Evolutionary conservation across 1,139 yeast genomes (phyloP).

Genomic region (Yamadazyma trypodendri): DNA sequence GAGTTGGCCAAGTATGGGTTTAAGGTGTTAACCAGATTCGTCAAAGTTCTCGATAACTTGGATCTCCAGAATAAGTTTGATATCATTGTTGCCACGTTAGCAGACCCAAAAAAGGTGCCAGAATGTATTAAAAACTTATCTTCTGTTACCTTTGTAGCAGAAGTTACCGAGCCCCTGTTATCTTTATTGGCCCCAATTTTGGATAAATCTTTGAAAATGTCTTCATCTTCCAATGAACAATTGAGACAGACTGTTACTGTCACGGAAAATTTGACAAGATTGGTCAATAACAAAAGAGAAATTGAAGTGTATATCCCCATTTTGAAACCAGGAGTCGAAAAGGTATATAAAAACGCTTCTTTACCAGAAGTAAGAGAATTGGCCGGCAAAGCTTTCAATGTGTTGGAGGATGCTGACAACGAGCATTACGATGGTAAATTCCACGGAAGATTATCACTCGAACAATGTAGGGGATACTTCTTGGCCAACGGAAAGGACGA

Average conservation of each 20-base stretch:
- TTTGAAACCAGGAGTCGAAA: conserved; percentile 85
- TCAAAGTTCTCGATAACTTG: conserved; percentile 83
- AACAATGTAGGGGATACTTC: conserved; percentile 52
- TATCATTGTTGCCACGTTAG: conserved; percentile 81
- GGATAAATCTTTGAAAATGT: conserved; percentile 83
- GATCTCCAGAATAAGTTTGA: conserved; percentile 88
- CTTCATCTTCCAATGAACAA: conserved; percentile 92
- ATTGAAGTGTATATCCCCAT: conserved; percentile 85
- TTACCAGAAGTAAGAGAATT: conserved; percentile 95
- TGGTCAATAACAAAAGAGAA: conserved; percentile 91
- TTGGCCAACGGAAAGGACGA: conserved; percentile 29
- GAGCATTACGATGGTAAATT: conserved; percentile 66
- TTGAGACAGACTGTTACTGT: conserved; percentile 95
- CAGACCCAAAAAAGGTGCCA: conserved; percentile 86
- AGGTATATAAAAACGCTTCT: conserved; percentile 86
- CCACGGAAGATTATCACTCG: conserved; percentile 68
- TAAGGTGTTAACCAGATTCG: conserved; percentile 66
- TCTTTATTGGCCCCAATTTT: conserved; percentile 89
- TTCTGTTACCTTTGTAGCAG: conserved; percentile 96
- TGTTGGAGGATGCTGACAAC: conserved; percentile 76
- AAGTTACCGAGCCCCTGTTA: conserved; percentile 94
- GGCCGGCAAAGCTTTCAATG: conserved; percentile 81
- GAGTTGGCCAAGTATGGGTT: conserved; percentile 88
- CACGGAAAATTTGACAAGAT: conserved; percentile 90
- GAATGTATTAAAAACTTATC: conserved; percentile 87